Base-by-base conservation (phyloP, 176 grass and related monocot species). In the Tillandsia leiboldiana region DNA sequence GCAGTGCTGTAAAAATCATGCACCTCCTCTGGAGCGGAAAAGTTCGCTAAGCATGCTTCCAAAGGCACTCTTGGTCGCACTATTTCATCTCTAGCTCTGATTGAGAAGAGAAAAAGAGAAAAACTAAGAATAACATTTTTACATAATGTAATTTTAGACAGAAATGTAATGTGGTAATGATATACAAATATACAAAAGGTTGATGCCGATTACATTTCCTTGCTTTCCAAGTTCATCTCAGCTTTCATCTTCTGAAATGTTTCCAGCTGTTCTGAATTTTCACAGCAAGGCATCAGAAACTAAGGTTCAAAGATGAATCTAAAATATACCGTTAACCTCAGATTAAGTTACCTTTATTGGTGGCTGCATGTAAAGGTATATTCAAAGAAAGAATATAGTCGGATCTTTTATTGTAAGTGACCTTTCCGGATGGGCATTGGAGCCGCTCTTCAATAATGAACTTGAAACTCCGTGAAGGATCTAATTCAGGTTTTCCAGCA, bases 341-440 rank as follows among this genome's bases (percentile, higher is more conserved):
- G 10, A 77, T 3, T 11, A 74, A 73, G 54, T 26, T 52, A 99
- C 94, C 94, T 99, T 93, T 99, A 72, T 93, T 93, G 28, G 78
- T 93, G 10, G 94, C 89, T 67, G 92, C 86, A 71, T 87, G 64
- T 49, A 99, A 83, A 20, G 94, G 94, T 85, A 99, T 90, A 82
- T 73, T 82, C 82, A 99, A 81, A 71, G 94, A 86, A 75, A 99
- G 86, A 64, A 84, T 80, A 72, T 81, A 80, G 51, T 99, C 94
- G 13, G 84, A 81, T 83, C 80, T 81, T 79, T 68, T 86, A 64
- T 99, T 99, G 80, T 99, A 99, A 77, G 89, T 77, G 79, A 99
- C 89, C 88, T 87, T 93, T 57, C 94, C 94, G 65, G 94, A 99
- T 68, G 94, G 78, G 54, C 94, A 99, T 11, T 99, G 94, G 66